Evolutionary conservation across 2,329 filamentous ascomycete species (phyloP), one percentile per base, ranked within the genome.

Genomic region (Apiospora malaysiana): DNA sequence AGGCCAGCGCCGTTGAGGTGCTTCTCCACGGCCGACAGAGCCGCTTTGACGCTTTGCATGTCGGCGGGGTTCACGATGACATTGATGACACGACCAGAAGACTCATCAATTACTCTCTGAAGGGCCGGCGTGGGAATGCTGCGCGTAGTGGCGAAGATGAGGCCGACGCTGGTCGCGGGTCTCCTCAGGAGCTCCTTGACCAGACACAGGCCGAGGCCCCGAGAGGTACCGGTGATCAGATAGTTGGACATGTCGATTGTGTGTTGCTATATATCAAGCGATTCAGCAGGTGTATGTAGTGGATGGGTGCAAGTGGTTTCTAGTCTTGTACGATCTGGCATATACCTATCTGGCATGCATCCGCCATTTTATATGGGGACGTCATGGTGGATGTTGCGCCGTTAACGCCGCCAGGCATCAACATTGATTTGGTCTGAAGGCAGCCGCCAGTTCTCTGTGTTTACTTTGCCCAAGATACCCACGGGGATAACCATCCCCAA

Each of bases 121-220:
- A 86, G 72, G n/a, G 70, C 76, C 1, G 78, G 71, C 14, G 80
- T 76, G 32, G 81, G 76, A 10, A 21, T 46, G 25, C 76, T 75
- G 51, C 85, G 82, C 2, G 81, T 78, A 4, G 81, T 78, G 8
- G 84, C 83, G 70, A 86, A 82, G 68, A 86, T 75, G 16, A 76
- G 81, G 67, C 77, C 75, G 32, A 84, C 65, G 27, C 72, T 46
- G 37, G 71, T 66, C 18, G 72, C 23, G 3, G 72, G 71, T 16
- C 69, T 69, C 32, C 70, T 71, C 43, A 59, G 43, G 9, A 83
- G 76, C 25, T 79, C 77, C 27, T 72, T 70, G 2, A 76, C 74
- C 3, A 83, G 72, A 5, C 76, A 80, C 1, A 83, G 75, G n/a
- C 82, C 81, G 0, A 83, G 72, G 18, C 82, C 82, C 27, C 81